Evolutionary conservation across 75 land plant genomes (phyloP).

Genomic region (Larix kaempferi): DNA sequence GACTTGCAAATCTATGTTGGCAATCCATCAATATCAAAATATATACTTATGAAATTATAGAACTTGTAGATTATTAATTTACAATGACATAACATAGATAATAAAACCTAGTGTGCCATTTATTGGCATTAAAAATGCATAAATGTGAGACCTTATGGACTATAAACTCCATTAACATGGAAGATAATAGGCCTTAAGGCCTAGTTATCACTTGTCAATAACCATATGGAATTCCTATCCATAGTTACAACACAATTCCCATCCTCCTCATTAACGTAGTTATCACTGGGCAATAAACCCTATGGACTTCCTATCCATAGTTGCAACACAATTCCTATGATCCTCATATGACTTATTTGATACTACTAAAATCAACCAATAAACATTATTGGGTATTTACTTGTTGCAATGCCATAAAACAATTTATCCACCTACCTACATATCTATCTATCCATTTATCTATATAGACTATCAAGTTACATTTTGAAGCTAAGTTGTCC

Average conservation of each 20-base stretch:
- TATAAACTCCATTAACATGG: no score
- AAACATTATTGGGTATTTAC: neutral
- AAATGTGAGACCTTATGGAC: neutral
- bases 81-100: no score
- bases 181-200: neutral
- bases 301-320: no score
- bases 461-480: constrained; percentile 20
- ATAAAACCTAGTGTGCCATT: no score
- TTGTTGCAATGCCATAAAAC: neutral
- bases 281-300: no score
- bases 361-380: neutral
- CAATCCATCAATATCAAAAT: neutral
- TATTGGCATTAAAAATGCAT: neutral
- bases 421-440: no score
- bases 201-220: no score
- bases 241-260: no score
- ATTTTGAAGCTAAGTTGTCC: constrained; percentile 40
- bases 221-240: no score
- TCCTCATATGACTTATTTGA: neutral
- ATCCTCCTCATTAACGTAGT: no score
- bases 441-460: no score
- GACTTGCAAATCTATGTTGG: constrained; percentile 54
- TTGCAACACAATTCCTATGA: neutral
- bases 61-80: neutral
- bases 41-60: neutral